A percentile compares a stretch with the other conserved stretches of the same genome.
Conservation (phyloP, 306 rosid genomes). For the Pueraria montana region DNA sequence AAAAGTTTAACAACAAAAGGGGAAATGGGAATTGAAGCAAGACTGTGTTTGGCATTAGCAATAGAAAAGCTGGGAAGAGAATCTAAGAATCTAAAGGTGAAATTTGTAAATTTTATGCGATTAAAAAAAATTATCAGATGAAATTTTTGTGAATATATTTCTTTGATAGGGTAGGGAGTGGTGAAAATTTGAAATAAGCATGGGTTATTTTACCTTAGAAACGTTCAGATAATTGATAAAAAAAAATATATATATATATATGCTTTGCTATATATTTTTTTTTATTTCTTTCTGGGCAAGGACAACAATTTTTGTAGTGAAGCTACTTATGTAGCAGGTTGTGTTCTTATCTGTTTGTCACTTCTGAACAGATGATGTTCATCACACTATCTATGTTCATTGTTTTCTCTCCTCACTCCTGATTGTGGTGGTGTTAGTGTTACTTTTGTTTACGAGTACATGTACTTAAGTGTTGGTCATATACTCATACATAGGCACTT, state of each 20-base stretch:
- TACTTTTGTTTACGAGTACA: conserved; percentile 7
- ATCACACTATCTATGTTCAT: not conserved
- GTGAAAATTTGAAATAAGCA: not conserved
- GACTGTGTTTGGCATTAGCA: not conserved
- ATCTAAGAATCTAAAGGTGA: not conserved
- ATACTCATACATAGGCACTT: not conserved
- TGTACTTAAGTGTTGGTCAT: not conserved
- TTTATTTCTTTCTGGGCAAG: not conserved
- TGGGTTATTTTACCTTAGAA: not conserved
- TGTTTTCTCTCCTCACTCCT: not conserved
- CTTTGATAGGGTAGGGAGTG: conserved; percentile 1
- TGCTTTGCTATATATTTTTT: not conserved
- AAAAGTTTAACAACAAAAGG: not conserved
- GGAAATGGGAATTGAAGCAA: not conserved
- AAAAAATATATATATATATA: no score
- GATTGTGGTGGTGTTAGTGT: conserved; percentile 7
- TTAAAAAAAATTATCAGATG: no score
- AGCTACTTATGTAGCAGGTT: not conserved
- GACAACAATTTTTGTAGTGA: not conserved
- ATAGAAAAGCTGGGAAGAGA: not conserved
- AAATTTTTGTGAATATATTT: not conserved
- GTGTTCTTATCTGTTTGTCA: not conserved
- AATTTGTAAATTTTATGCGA: not conserved
- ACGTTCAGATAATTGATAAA: not conserved
- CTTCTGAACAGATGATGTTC: conserved; percentile 4